Evolutionary conservation across 169 alveolate species (phyloP).

Genomic region (Plasmodium coatneyi): DNA sequence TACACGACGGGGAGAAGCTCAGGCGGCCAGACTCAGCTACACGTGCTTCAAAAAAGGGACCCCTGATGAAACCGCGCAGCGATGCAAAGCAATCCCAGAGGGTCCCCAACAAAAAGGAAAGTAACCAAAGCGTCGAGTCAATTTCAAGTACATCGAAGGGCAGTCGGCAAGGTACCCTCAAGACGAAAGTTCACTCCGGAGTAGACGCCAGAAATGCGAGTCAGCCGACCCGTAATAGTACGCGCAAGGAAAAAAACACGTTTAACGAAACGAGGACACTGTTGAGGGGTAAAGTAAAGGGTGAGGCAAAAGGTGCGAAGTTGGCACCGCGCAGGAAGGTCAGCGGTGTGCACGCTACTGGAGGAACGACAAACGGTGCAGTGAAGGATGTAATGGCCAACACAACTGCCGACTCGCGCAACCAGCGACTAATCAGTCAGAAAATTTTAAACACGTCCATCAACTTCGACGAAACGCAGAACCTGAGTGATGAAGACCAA

Average conservation of each 20-base stretch:
- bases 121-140: not conserved
- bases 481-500: slow-evolving; percentile 56
- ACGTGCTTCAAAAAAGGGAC: not conserved
- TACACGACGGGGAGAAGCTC: not conserved
- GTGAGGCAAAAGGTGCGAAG: not conserved
- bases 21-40: not conserved
- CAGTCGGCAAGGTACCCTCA: not conserved
- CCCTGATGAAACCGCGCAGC: not conserved
- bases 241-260: not conserved
- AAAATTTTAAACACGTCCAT: slow-evolving; percentile 69
- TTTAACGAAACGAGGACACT: not conserved
- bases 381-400: not conserved
- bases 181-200: not conserved
- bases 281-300: not conserved
- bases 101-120: not conserved
- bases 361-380: not conserved
- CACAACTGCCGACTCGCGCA: not conserved
- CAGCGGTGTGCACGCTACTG: not conserved
- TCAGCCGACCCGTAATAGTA: not conserved
- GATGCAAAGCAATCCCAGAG: not conserved
- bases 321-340: not conserved
- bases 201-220: not conserved
- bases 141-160: not conserved
- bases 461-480: slow-evolving; percentile 55
- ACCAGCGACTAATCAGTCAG: slow-evolving; percentile 37